phyloP scores from a whole-genome alignment of 2,329 filamentous ascomycete genomes.

The Apiospora malaysiana region DNA sequence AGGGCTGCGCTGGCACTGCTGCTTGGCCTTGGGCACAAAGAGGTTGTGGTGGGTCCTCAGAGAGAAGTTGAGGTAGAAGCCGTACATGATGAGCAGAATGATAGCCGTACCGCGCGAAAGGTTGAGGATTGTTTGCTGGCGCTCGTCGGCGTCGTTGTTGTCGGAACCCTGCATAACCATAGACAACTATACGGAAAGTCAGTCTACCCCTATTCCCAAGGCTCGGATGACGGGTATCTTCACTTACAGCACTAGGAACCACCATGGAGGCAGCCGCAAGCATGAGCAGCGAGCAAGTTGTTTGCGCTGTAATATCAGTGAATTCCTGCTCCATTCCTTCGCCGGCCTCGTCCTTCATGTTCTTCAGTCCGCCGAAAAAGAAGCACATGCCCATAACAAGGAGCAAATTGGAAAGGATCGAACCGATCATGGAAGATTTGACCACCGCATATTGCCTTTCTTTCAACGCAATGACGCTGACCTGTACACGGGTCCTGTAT shows the following conservation, averaged over 20 bases:
- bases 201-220: not conserved
- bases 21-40: conserved; percentile 63
- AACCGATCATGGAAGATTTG: conserved; percentile 97
- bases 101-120: conserved; percentile 79
- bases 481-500: conserved; percentile 53
- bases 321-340: conserved; percentile 72
- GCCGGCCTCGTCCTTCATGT: conserved; percentile 62
- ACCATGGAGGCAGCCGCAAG: conserved; percentile 79
- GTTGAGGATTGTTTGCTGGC: conserved; percentile 66
- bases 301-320: conserved; percentile 78
- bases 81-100: conserved; percentile 76
- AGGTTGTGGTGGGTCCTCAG: conserved; percentile 75
- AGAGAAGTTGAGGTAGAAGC: conserved; percentile 80
- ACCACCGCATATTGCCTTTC: conserved; percentile 92
- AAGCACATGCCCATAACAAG: conserved; percentile 86
- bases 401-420: conserved; percentile 91
- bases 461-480: conserved; percentile 87
- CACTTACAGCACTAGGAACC: conserved; percentile 71
- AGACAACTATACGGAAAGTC: conserved; percentile 58
- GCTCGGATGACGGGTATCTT: not conserved
- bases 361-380: conserved; percentile 73
- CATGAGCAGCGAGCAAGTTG: conserved; percentile 76
- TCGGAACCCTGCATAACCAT: conserved; percentile 59
- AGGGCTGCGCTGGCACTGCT: conserved; percentile 6
- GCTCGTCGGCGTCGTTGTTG: conserved; percentile 40